A percentile compares a stretch with the other conserved stretches of the same genome.
phyloP scores from a whole-genome alignment of 768 basidiomycete genomes.

The Leccinum disarticulatum region DNA sequence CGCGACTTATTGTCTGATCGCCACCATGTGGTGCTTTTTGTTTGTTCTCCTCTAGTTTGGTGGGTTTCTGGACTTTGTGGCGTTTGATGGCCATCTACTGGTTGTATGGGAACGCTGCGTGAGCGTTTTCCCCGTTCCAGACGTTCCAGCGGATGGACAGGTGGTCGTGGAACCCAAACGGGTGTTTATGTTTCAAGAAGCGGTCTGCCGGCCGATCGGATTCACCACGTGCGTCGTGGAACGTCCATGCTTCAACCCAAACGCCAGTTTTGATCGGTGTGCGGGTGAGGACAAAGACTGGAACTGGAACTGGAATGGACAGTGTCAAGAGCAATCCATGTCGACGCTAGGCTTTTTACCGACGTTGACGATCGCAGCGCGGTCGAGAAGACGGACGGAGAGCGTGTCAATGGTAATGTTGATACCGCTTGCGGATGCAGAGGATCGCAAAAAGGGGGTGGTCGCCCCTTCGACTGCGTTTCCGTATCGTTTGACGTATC shows the following conservation, averaged over 20 bases:
- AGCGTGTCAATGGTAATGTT: slow-evolving; percentile 27
- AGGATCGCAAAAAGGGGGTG: background rate
- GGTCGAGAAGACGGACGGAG: slow-evolving; percentile 11
- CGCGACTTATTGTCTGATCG: background rate
- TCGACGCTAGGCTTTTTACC: background rate
- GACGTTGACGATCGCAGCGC: slow-evolving; percentile 28
- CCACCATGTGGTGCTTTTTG: background rate
- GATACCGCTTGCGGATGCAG: slow-evolving; percentile 18
- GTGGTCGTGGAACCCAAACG: slow-evolving; percentile 21
- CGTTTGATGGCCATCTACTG: slow-evolving; percentile 24
- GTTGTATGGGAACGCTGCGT: slow-evolving; percentile 30
- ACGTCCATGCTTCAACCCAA: background rate
- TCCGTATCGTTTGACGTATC: slow-evolving; percentile 20
- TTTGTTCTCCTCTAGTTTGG: slow-evolving; percentile 19
- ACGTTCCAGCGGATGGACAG: slow-evolving; percentile 22
- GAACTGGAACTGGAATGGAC: background rate
- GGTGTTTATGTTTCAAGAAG: slow-evolving; percentile 30
- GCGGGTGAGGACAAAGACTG: background rate
- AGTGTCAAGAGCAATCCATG: background rate
- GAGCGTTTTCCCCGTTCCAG: slow-evolving; percentile 28
- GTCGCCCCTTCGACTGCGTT: slow-evolving; percentile 7
- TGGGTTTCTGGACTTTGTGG: slow-evolving; percentile 24
- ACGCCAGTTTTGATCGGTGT: background rate
- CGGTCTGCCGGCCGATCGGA: slow-evolving; percentile 22
- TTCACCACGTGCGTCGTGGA: slow-evolving; percentile 28